Conservation (phyloP, 441 rosid species). For the Pelargonium myrrhifolium region DNA sequence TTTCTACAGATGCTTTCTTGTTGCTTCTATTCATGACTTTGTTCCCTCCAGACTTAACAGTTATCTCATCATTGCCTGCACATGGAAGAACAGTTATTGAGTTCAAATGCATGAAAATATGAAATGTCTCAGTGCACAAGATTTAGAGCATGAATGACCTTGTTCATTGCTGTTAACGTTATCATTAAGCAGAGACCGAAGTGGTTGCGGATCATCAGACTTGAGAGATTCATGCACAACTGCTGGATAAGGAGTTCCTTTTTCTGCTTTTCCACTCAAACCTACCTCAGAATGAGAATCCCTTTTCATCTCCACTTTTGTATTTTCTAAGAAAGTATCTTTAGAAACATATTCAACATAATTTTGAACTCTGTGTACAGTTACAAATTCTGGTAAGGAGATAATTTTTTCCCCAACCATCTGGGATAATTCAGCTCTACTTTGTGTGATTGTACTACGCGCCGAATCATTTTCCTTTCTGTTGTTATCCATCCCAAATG, state of each 20-base stretch:
- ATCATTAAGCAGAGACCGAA: constrained; percentile 24
- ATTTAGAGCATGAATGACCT: constrained; percentile 23
- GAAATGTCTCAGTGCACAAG: background rate
- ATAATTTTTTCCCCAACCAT: constrained; percentile 20
- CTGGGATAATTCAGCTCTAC: constrained; percentile 15
- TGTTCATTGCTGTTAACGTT: constrained; percentile 18
- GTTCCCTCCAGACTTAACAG: constrained; percentile 25
- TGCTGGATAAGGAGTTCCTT: constrained; percentile 10
- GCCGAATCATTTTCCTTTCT: constrained; percentile 18
- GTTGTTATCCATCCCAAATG: constrained; percentile 17
- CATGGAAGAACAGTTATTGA: constrained; percentile 8
- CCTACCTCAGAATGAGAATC: constrained; percentile 20
- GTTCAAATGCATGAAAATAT: background rate
- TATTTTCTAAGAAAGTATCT: background rate
- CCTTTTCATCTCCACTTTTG: constrained; percentile 23
- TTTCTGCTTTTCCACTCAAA: constrained; percentile 18
- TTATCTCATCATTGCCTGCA: constrained; percentile 37
- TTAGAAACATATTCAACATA: constrained; percentile 20
- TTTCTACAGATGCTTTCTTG: constrained; percentile 21
- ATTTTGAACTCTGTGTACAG: constrained; percentile 9
- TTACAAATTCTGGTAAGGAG: constrained; percentile 10
- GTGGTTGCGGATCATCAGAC: constrained; percentile 30
- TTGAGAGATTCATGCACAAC: constrained; percentile 22
- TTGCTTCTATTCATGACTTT: constrained; percentile 33
- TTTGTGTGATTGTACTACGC: constrained; percentile 11